These are phyloP conservation scores for Acrocalymma vagum DNA, from an alignment of 2,329 filamentous ascomycete genomes.

Conservation along the genomic window DNA sequence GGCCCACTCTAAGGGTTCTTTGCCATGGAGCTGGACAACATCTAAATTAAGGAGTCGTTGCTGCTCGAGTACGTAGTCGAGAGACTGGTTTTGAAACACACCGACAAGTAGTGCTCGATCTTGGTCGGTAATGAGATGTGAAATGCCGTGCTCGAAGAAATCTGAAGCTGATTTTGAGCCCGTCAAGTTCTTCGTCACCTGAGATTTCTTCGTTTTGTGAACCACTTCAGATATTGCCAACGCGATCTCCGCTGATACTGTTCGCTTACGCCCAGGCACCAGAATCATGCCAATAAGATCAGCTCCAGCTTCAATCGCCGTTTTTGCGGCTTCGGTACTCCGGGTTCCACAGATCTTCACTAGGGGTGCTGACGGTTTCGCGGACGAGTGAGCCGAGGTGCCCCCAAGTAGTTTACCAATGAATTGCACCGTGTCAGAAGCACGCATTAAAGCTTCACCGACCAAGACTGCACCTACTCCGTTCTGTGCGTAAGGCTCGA, in stretches of 20 bases:
- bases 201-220: constrained; percentile 61
- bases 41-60: constrained; percentile 81
- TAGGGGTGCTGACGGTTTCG: constrained; percentile 55
- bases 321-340: constrained; percentile 78
- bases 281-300: constrained; percentile 94
- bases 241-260: constrained; percentile 80
- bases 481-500: constrained; percentile 84
- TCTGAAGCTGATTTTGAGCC: constrained; percentile 60
- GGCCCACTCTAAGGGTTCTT: constrained; percentile 93
- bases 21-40: constrained; percentile 90
- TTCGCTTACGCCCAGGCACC: constrained; percentile 81
- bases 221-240: constrained; percentile 81
- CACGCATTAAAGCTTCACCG: constrained; percentile 94
- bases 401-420: constrained; percentile 82
- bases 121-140: constrained; percentile 57
- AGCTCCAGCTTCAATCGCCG: constrained; percentile 85
- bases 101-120: constrained; percentile 82
- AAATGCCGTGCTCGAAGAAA: constrained; percentile 72
- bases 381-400: constrained; percentile 27
- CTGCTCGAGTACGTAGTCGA: constrained; percentile 81
- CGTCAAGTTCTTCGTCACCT: constrained; percentile 27
- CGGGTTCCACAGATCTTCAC: constrained; percentile 97
- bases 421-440: constrained; percentile 81
- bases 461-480: constrained; percentile 94
- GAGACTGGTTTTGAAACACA: constrained; percentile 90